Evolutionary conservation across 106 monocot species (phyloP), one percentile per base, ranked within the genome.

Genomic region (Dendrobium catenatum): DNA sequence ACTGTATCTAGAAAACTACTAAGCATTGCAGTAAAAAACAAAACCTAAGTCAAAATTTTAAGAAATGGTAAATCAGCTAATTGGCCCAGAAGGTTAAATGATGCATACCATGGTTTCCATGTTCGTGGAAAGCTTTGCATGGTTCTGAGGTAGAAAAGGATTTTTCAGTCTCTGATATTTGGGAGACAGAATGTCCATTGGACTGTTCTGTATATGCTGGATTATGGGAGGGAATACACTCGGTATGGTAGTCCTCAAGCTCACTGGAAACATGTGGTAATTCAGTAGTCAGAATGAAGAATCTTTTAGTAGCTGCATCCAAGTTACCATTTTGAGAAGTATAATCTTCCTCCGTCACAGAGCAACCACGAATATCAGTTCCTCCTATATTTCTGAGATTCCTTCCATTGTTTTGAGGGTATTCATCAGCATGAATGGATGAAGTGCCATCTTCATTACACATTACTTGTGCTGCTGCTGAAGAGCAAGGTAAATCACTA

Each of bases 71-170:
- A 19, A 42, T 43, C 74, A 42, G 44, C 42, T 42, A 44, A 44
- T 44, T 22, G 40, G 6, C n/a, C 8, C 4, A n/a, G 77, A 51
- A 54, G 54, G 15, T 27, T 17, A 43, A 70, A 70, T 42, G 42
- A 42, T 40, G 20, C 78, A 81, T 87, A 87, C 87, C 81, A 84
- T 64, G 10, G 51, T 33, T 81, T 74, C 74, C 43, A 42, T 74
- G 74, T 43, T 44, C 74, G 6, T 20, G 41, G 43, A 43, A 4
- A 74, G 20, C 74, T 8, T 20, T 74, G 11, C 47, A 42, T 20
- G 78, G 81, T 76, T 88, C 79, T 29, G 55, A 48, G 59, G 77
- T 79, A 81, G 84, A 84, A 54, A 54, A 4, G 55, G 72, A 41
- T 20, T 67, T 48, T 27, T 67, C 81, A 56, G 81, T 42, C 20